Evolutionary conservation across 805 yeast genomes (phyloP).

Genomic region (Myxozyma sirexii): DNA sequence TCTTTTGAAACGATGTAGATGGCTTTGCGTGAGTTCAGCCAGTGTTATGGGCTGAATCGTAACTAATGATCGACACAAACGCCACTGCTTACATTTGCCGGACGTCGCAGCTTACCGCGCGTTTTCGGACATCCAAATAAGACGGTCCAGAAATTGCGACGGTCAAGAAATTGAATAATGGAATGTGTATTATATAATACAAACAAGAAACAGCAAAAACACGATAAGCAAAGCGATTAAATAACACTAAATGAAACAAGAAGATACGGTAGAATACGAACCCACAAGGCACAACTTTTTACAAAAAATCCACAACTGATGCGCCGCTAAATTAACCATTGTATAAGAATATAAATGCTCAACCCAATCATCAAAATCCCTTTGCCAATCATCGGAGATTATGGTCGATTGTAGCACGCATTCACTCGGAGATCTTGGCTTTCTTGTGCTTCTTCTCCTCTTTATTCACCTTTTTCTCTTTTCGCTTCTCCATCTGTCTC

Average conservation of each 20-base stretch:
- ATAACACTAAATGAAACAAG: neutral
- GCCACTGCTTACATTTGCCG: no score
- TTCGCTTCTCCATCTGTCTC: neutral
- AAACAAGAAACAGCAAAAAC: neutral
- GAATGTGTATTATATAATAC: neutral
- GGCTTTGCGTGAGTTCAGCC: no score
- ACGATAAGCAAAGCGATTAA: neutral
- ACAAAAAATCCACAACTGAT: constrained; percentile 13
- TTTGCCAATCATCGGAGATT: neutral
- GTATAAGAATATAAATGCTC: constrained; percentile 15
- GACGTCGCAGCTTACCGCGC: no score
- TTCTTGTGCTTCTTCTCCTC: constrained; percentile 5
- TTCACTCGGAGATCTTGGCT: constrained; percentile 3
- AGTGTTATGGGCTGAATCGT: no score
- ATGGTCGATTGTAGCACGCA: constrained; percentile 6
- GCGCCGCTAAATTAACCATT: constrained; percentile 19
- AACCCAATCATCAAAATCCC: constrained; percentile 13
- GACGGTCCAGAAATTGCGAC: no score
- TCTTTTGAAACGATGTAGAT: no score
- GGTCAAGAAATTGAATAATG: no score
- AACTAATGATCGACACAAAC: no score
- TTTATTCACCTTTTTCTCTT: neutral
- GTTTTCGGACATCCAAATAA: no score
- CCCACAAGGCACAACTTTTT: constrained; percentile 11
- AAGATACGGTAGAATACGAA: neutral